Conservation (phyloP, 2,329 filamentous ascomycete species). For the Rutstroemia sp. region DNA sequence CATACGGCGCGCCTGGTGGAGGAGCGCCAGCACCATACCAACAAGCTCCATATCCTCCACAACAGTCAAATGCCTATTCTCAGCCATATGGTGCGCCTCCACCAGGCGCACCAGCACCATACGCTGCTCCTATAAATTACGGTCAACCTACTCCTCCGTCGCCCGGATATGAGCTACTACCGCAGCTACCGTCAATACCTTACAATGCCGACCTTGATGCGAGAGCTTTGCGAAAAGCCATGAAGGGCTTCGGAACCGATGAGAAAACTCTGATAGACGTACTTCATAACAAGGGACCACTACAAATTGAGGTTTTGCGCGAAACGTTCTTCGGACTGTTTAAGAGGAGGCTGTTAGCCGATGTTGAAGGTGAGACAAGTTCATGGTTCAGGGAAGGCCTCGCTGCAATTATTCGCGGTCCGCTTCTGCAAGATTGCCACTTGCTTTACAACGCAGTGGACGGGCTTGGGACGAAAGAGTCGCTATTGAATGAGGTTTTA, state of each 20-base stretch:
- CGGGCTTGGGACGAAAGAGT: slow-evolving; percentile 80
- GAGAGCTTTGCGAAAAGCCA: slow-evolving; percentile 66
- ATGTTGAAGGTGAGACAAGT: slow-evolving; percentile 71
- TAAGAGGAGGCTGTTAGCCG: slow-evolving; percentile 62
- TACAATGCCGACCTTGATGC: slow-evolving; percentile 64
- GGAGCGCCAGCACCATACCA: no score
- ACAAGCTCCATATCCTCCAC: slow-evolving; percentile 22
- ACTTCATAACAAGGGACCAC: slow-evolving; percentile 65
- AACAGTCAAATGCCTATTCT: slow-evolving; percentile 19
- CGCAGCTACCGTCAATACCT: slow-evolving; percentile 52
- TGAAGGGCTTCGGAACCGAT: slow-evolving; percentile 92
- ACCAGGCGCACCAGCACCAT: slow-evolving; percentile 27
- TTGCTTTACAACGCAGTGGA: slow-evolving; percentile 64
- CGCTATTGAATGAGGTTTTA: slow-evolving; percentile 77
- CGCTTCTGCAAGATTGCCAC: slow-evolving; percentile 68
- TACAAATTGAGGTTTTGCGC: slow-evolving; percentile 65
- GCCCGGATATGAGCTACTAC: slow-evolving; percentile 59
- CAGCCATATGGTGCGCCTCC: slow-evolving; percentile 21
- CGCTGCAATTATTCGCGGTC: slow-evolving; percentile 69
- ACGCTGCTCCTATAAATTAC: neutral
- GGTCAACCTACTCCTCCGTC: slow-evolving; percentile 56
- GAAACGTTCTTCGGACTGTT: slow-evolving; percentile 57
- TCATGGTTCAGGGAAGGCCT: slow-evolving; percentile 70
- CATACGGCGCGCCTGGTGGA: neutral
- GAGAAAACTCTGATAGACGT: slow-evolving; percentile 68